Conservation (phyloP, 2,329 filamentous ascomycete species). For the Fusarium concolor region DNA sequence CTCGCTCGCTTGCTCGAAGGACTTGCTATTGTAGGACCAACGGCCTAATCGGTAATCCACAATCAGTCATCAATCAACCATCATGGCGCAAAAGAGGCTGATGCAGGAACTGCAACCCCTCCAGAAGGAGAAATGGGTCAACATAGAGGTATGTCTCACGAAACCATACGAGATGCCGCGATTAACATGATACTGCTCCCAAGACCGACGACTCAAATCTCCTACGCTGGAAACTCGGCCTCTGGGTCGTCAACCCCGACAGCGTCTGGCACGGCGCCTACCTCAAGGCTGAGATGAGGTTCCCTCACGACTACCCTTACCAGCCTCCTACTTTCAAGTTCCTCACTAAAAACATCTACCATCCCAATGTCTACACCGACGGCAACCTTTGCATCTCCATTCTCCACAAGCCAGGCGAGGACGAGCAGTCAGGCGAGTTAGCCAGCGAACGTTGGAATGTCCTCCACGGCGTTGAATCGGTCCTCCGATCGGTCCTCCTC, state of each 20-base stretch:
- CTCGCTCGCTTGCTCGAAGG: conserved; percentile 11
- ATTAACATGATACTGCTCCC: conserved; percentile 23
- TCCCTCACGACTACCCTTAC: conserved; percentile 90
- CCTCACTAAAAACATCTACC: conserved; percentile 77
- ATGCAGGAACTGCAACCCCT: conserved; percentile 89
- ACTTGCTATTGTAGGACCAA: conserved; percentile 1
- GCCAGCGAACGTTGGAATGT: conserved; percentile 96
- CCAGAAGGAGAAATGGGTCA: conserved; percentile 91
- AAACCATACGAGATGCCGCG: neutral
- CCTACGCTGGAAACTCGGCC: conserved; percentile 85
- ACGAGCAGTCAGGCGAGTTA: conserved; percentile 89
- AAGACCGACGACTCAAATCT: conserved; percentile 85
- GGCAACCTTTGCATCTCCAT: conserved; percentile 97
- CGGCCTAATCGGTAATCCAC: neutral
- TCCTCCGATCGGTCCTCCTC: conserved; percentile 90
- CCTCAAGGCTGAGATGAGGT: conserved; percentile 89
- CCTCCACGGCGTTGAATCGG: conserved; percentile 92
- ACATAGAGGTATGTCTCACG: conserved; percentile 77
- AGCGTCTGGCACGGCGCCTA: conserved; percentile 94
- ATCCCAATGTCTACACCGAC: conserved; percentile 94
- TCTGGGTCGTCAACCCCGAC: conserved; percentile 93
- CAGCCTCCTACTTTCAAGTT: conserved; percentile 91
- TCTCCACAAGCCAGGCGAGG: conserved; percentile 90
- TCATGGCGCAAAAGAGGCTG: conserved; percentile 76
- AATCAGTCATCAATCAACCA: conserved; percentile 18